A percentile compares a stretch with the other conserved stretches of the same genome.
These are phyloP conservation scores for Podila verticillata DNA, from an alignment of 192 early-diverging fungal genomes.

Conservation along the genomic window DNA sequence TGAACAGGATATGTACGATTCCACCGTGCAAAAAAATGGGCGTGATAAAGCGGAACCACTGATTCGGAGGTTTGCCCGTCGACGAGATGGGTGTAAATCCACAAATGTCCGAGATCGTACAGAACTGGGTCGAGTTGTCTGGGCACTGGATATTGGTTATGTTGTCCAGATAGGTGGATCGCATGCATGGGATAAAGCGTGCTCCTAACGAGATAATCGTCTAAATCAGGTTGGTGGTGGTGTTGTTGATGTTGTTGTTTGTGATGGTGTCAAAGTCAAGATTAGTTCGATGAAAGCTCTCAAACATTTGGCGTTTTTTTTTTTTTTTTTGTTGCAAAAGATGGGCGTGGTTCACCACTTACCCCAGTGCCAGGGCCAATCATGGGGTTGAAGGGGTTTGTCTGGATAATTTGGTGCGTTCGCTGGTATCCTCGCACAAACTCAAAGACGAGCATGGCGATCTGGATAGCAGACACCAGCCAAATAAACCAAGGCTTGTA, in stretches of 20 bases:
- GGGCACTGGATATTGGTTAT: conserved; percentile 51
- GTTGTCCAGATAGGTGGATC: conserved; percentile 44
- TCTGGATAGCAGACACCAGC: conserved; percentile 51
- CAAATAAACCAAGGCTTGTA: conserved; percentile 59
- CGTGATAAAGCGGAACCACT: conserved; percentile 82
- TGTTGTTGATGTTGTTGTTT: not conserved
- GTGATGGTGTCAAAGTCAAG: not conserved
- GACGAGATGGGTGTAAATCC: conserved; percentile 53
- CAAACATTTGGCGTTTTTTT: too few relatives aligned
- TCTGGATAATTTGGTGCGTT: conserved; percentile 71
- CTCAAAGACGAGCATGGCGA: conserved; percentile 60
- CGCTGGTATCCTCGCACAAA: conserved; percentile 64
- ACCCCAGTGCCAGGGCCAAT: conserved; percentile 77
- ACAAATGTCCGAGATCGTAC: conserved; percentile 69
- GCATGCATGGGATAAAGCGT: conserved; percentile 85
- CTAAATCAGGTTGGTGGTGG: conserved; percentile 34
- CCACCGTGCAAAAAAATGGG: conserved; percentile 91
- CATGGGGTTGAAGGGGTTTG: conserved; percentile 80
- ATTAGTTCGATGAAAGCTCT: too few relatives aligned
- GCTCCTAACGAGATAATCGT: conserved; percentile 77
- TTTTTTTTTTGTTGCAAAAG: too few relatives aligned
- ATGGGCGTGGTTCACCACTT: conserved; percentile 25
- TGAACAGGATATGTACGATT: conserved; percentile 79
- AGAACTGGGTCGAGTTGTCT: conserved; percentile 35
- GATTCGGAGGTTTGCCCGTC: conserved; percentile 66